A percentile compares a stretch with the other conserved stretches of the same genome.
phyloP scores from a whole-genome alignment of 345 rosid species.

The Salix udensis region DNA sequence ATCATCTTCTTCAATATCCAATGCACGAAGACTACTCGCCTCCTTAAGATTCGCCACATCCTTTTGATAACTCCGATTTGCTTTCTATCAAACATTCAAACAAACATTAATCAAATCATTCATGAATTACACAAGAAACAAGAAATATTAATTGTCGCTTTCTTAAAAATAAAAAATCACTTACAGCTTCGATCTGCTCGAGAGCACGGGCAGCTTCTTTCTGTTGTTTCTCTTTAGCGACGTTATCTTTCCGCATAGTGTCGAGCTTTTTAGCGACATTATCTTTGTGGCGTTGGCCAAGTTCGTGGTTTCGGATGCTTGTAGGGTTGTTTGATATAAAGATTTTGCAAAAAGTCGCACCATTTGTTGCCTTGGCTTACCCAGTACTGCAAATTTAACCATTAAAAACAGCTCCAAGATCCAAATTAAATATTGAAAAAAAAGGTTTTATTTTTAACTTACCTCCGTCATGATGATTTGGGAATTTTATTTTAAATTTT shows the following conservation, averaged over 20 bases:
- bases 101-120: not conserved
- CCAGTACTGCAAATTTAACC: slow-evolving; percentile 57
- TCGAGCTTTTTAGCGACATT: slow-evolving; percentile 65
- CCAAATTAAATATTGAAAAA: not conserved
- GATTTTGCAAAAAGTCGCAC: slow-evolving; percentile 95
- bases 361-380: slow-evolving; percentile 96
- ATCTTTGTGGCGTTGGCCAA: slow-evolving; percentile 77
- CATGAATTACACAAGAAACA: not conserved
- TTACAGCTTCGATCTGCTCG: slow-evolving; percentile 90
- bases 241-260: slow-evolving; percentile 72
- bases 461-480: slow-evolving; percentile 51
- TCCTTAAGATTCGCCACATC: slow-evolving; percentile 59
- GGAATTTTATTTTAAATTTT: not conserved
- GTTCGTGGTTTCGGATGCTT: slow-evolving; percentile 91
- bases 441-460: not conserved
- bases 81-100: slow-evolving; percentile 50
- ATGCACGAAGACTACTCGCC: slow-evolving; percentile 45
- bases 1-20: slow-evolving; percentile 45
- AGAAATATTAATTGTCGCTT: not conserved
- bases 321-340: slow-evolving; percentile 70
- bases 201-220: slow-evolving; percentile 68
- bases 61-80: slow-evolving; percentile 88
- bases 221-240: slow-evolving; percentile 71
- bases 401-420: not conserved
- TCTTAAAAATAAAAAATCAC: slow-evolving; percentile 10